Conservation (phyloP, 192 early-diverging fungal genomes). For the Coemansia sp. region DNA sequence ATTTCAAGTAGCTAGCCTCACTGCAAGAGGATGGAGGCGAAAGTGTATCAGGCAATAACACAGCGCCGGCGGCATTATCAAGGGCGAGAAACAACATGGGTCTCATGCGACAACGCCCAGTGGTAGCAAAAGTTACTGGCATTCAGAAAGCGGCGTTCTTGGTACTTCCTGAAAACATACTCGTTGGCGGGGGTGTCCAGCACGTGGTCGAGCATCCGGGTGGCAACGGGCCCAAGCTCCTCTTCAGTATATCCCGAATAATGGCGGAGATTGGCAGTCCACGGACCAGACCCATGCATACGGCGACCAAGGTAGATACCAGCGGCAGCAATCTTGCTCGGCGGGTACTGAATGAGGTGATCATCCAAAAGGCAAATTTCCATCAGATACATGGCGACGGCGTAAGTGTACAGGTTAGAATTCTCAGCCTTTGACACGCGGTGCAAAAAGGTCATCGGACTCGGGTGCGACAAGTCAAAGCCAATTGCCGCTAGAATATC, state of each 20-base stretch:
- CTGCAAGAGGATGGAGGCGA: too few relatives aligned
- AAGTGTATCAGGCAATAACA: too few relatives aligned
- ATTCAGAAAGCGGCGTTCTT: slow-evolving; percentile 76
- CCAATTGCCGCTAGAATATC: slow-evolving; percentile 86
- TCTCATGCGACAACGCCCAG: slow-evolving; percentile 60
- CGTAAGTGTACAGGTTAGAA: slow-evolving; percentile 88
- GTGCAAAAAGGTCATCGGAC: slow-evolving; percentile 30
- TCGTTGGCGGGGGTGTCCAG: slow-evolving; percentile 57
- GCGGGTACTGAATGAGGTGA: slow-evolving; percentile 67
- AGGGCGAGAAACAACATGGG: too few relatives aligned
- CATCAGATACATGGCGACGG: slow-evolving; percentile 94
- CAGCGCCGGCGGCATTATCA: too few relatives aligned
- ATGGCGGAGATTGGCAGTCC: slow-evolving; percentile 76
- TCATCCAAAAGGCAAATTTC: slow-evolving; percentile 91
- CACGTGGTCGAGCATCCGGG: slow-evolving; percentile 76
- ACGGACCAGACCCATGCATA: slow-evolving; percentile 77
- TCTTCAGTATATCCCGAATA: slow-evolving; percentile 80
- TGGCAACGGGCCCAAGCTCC: slow-evolving; percentile 64
- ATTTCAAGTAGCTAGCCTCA: too few relatives aligned
- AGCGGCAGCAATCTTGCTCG: slow-evolving; percentile 79
- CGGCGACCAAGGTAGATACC: slow-evolving; percentile 17
- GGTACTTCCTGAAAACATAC: slow-evolving; percentile 85
- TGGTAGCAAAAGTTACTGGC: slow-evolving; percentile 80
- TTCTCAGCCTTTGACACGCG: slow-evolving; percentile 86
- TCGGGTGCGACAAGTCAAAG: slow-evolving; percentile 88